phyloP scores from a whole-genome alignment of 106 monocot genomes.

The Phalaenopsis aphrodite region DNA sequence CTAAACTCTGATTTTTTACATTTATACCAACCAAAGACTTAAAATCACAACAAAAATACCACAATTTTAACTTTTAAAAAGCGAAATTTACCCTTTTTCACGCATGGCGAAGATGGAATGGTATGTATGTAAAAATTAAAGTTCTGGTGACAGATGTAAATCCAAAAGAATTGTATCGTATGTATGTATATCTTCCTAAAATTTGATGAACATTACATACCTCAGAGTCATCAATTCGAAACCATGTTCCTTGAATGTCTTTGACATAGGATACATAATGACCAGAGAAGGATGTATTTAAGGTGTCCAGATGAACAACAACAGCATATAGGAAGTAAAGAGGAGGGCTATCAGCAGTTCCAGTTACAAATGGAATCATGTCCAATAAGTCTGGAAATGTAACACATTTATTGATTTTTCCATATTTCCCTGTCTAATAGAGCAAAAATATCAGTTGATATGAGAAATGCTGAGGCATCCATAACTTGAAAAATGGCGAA shows the following conservation, averaged over 20 bases:
- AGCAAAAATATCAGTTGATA: background rate
- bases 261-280: constrained; percentile 93
- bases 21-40: no score
- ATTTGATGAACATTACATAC: constrained; percentile 25
- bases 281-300: constrained; percentile 89
- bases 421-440: constrained; percentile 73
- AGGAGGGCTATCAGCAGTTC: constrained; percentile 66
- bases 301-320: constrained; percentile 82
- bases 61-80: no score
- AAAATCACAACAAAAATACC: no score
- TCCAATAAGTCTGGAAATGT: constrained; percentile 90
- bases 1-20: no score
- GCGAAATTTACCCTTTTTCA: no score
- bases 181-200: background rate
- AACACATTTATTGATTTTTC: constrained; percentile 94
- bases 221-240: constrained; percentile 83
- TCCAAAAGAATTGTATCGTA: no score
- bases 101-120: no score
- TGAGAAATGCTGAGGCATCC: background rate
- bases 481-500: background rate
- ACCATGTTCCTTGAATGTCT: constrained; percentile 81
- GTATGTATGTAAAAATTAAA: no score
- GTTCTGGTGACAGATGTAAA: no score
- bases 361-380: constrained; percentile 92
- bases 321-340: constrained; percentile 90